Evolutionary conservation across 2,329 filamentous ascomycete genomes (phyloP), one percentile per base, ranked within the genome.

Genomic region (Mollisiaceae sp.): DNA sequence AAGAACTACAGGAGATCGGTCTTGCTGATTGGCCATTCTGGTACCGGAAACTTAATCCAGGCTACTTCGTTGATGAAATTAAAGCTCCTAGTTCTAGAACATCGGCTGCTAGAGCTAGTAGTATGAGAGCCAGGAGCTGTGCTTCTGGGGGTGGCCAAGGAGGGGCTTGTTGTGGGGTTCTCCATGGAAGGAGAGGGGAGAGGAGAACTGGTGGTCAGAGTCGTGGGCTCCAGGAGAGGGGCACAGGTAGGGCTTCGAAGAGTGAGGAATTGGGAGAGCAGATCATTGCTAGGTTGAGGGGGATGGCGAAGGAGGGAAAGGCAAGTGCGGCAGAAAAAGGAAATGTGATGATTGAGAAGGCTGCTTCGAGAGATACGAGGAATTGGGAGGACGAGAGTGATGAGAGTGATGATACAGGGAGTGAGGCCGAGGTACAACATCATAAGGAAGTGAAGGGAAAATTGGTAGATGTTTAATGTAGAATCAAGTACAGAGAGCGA

Each of bases 1-100:
- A 75, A 18, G 81, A 78, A 0, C 78, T 85, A 8, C 71, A 70
- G 9, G 76, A 77, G 62, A 77, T 83, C 24, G 82, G 82, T 0
- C 76, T 85, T 11, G 59, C 45, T 9, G 75, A 77, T 65, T 76
- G 78, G 59, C 83, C 83, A 1, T 66, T 66, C 0, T 85, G 83
- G 83, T 85, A 70, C 43, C 64, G 70, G 15, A 58, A 52, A 15
- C 35, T 65, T 59, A 74, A 74, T 52, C 66, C 68, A 3, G 71
- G 69, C 3, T 73, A 69, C 45, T 74, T 73, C 20, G 60, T 52
- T 22, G 43, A 54, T 50, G 63, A 68, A 45, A 20, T 14, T 36
- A 35, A 41, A 14, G 27, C 43, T n/a, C 27, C 39, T n/a, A 50
- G 24, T n/a, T 32, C 39, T n/a, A 50, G 35, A 11, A 32, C 11